Conservation (phyloP, 129 eudicot genomes). For the Artemisia argyi region DNA sequence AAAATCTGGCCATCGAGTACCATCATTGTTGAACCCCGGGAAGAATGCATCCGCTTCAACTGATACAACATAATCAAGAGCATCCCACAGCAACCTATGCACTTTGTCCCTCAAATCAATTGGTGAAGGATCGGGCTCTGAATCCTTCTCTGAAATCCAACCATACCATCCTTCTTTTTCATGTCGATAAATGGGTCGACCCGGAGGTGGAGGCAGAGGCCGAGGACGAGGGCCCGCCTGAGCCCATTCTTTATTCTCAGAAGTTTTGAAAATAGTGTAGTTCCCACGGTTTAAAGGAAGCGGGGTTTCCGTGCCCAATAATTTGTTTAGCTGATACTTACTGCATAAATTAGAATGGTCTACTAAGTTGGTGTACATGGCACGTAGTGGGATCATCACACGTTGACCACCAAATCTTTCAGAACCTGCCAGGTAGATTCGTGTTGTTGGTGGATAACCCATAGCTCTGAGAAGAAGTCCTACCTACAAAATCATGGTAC, state of each 20-base stretch:
- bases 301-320: slow-evolving; percentile 67
- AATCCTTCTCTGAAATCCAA: slow-evolving; percentile 66
- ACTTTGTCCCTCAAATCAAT: slow-evolving; percentile 67
- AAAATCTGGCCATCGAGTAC: slow-evolving; percentile 79
- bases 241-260: slow-evolving; percentile 63
- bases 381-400: slow-evolving; percentile 75
- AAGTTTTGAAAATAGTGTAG: slow-evolving; percentile 43
- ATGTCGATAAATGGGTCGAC: slow-evolving; percentile 72
- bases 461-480: slow-evolving; percentile 83
- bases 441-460: slow-evolving; percentile 84
- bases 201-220: slow-evolving; percentile 96
- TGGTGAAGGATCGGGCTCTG: slow-evolving; percentile 71
- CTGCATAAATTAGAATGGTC: slow-evolving; percentile 77
- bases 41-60: slow-evolving; percentile 85
- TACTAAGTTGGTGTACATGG: slow-evolving; percentile 80
- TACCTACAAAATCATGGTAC: slow-evolving; percentile 45
- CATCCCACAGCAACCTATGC: slow-evolving; percentile 80
- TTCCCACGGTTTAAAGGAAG: slow-evolving; percentile 32
- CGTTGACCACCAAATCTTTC: slow-evolving; percentile 94
- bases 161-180: slow-evolving; percentile 97
- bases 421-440: slow-evolving; percentile 82
- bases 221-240: slow-evolving; percentile 88
- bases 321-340: slow-evolving; percentile 54
- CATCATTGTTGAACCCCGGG: slow-evolving; percentile 83
- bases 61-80: slow-evolving; percentile 79